phyloP scores from a whole-genome alignment of 1,284 basidiomycete species.

The Naganishia albida region DNA sequence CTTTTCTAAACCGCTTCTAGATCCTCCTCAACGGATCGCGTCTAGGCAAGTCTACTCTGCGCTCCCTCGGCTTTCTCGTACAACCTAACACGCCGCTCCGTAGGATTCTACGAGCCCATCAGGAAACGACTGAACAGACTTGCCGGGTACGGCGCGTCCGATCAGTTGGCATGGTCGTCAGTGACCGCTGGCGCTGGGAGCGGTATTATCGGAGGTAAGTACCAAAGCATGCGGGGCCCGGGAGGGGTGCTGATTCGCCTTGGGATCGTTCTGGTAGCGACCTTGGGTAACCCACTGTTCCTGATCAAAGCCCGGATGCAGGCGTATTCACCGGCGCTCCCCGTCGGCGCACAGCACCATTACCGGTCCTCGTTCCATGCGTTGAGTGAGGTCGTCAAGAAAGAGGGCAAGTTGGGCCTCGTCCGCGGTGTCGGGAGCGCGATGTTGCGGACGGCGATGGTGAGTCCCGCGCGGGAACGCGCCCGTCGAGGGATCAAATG shows the following conservation, averaged over 20 bases:
- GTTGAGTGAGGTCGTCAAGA: constrained; percentile 71
- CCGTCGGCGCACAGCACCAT: constrained; percentile 88
- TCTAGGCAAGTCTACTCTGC: constrained; percentile 63
- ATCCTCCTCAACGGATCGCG: constrained; percentile 92
- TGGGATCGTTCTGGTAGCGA: constrained; percentile 59
- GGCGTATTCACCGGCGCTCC: constrained; percentile 90
- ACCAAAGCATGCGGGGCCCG: background rate
- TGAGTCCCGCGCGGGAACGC: constrained; percentile 52
- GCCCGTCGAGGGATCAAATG: constrained; percentile 58
- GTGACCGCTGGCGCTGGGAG: constrained; percentile 82
- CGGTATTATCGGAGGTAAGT: constrained; percentile 80
- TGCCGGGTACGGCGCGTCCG: constrained; percentile 65
- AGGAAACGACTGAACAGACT: constrained; percentile 69
- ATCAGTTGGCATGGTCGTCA: constrained; percentile 71
- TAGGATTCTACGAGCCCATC: constrained; percentile 96
- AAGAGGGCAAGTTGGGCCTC: constrained; percentile 77
- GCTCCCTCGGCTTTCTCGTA: background rate
- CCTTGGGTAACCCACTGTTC: constrained; percentile 90
- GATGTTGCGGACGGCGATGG: constrained; percentile 90
- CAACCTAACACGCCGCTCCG: no score
- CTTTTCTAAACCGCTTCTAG: constrained; percentile 57
- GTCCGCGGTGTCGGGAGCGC: constrained; percentile 91
- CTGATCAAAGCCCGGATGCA: constrained; percentile 97
- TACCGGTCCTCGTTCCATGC: constrained; percentile 85
- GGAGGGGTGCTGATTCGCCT: background rate